Conservation (phyloP, 2,329 filamentous ascomycete genomes). For the Diaporthe destruens region DNA sequence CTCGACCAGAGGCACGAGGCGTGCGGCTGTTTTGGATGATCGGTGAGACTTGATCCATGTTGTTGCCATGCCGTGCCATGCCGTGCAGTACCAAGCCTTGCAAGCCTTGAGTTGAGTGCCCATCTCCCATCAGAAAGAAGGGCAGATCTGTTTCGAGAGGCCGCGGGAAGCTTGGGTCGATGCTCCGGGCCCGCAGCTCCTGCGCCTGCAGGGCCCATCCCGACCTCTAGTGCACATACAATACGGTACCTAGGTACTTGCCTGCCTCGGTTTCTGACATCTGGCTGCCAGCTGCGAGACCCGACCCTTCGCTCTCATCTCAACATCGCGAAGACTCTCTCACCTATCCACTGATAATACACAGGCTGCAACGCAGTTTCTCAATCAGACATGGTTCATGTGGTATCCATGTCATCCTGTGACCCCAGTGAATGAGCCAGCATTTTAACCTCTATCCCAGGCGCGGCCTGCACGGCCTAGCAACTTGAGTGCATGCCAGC, state of each 20-base stretch:
- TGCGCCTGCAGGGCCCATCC: slow-evolving; percentile 28
- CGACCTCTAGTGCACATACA: not conserved
- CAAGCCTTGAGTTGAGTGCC: not conserved
- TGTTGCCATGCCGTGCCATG: slow-evolving; percentile 27
- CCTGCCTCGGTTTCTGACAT: not conserved
- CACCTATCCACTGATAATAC: not conserved
- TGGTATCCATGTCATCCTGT: not conserved
- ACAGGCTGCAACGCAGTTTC: not conserved
- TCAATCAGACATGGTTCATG: not conserved
- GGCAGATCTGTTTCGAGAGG: slow-evolving; percentile 24
- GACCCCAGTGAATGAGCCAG: not conserved
- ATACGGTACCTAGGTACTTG: too few relatives aligned
- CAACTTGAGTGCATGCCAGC: not conserved
- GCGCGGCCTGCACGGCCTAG: not conserved
- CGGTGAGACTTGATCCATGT: slow-evolving; percentile 28
- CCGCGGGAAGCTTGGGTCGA: slow-evolving; percentile 7
- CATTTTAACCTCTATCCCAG: not conserved
- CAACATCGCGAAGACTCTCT: not conserved
- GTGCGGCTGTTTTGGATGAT: slow-evolving; percentile 12
- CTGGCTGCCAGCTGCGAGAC: slow-evolving; percentile 22
- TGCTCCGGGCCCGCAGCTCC: slow-evolving; percentile 18
- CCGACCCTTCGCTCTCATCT: not conserved
- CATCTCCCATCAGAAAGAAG: not conserved
- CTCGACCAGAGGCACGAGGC: not conserved
- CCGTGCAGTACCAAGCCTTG: not conserved